Percentiles rank a stretch among this genome's conserved stretches.
Conservation (phyloP, 305 asterid species). For the Rubia peregrina region DNA sequence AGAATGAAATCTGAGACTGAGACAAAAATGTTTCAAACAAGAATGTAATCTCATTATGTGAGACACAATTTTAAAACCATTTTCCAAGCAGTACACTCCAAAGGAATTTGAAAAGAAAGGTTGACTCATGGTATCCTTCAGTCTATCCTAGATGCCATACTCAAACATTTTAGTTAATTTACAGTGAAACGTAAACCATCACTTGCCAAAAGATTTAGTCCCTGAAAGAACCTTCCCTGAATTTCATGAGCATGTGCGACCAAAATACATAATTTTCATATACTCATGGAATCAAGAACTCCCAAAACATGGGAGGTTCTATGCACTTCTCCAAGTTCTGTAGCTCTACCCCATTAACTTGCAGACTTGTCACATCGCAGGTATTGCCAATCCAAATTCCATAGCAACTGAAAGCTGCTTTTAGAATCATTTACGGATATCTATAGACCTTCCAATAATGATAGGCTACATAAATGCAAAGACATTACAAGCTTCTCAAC, state of each 20-base stretch:
- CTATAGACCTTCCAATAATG: not conserved
- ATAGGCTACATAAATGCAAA: not conserved
- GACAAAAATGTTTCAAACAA: not conserved
- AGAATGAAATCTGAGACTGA: not conserved
- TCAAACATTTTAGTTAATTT: not conserved
- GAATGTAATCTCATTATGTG: not conserved
- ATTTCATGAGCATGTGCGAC: not conserved
- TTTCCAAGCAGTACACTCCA: not conserved
- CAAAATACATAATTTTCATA: not conserved
- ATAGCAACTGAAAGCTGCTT: not conserved
- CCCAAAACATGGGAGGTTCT: not conserved
- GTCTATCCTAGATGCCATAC: not conserved
- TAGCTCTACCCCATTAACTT: not conserved
- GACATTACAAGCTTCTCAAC: not conserved
- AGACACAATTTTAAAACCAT: not conserved
- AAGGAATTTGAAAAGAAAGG: not conserved
- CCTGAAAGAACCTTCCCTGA: not conserved
- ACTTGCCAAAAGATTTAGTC: not conserved
- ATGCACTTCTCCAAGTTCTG: not conserved
- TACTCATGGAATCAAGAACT: not conserved
- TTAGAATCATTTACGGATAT: not conserved
- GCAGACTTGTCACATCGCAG: not conserved
- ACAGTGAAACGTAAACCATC: not conserved
- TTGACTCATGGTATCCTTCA: not conserved
- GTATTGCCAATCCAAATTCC: not conserved